A percentile compares a stretch with the other conserved stretches of the same genome.
phyloP scores from a whole-genome alignment of 2,329 filamentous ascomycete genomes.

The Alternaria sp. region DNA sequence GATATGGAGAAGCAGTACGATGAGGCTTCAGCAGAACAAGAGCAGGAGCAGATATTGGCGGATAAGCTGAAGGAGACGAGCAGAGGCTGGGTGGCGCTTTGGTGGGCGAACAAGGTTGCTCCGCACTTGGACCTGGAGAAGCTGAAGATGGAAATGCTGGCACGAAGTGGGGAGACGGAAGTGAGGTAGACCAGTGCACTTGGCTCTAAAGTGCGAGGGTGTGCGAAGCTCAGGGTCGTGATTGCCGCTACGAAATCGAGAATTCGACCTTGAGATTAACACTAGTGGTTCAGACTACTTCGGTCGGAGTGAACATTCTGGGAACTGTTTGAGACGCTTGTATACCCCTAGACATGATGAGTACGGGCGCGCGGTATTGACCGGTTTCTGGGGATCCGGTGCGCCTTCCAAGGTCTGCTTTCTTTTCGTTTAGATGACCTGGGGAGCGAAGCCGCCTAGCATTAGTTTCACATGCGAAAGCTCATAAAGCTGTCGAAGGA shows the following conservation, averaged over 20 bases:
- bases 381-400: not conserved
- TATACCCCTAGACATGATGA: not conserved
- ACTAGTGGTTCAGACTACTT: not conserved
- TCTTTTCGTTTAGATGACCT: not conserved
- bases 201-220: not conserved
- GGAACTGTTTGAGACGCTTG: not conserved
- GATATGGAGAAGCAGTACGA: not conserved
- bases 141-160: not conserved
- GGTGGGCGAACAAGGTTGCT: slow-evolving; percentile 12
- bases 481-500: not conserved
- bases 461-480: not conserved
- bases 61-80: slow-evolving; percentile 4
- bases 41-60: slow-evolving; percentile 2
- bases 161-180: not conserved
- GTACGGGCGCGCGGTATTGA: not conserved
- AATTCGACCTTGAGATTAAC: not conserved
- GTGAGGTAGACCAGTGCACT: not conserved
- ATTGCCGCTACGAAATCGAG: not conserved
- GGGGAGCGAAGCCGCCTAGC: not conserved
- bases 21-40: slow-evolving; percentile 3
- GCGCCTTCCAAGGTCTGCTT: not conserved
- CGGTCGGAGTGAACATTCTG: not conserved
- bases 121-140: not conserved
- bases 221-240: not conserved
- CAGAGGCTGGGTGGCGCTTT: slow-evolving; percentile 8